Evolutionary conservation across 345 rosid species (phyloP).

Genomic region (Eucalyptus sp.): DNA sequence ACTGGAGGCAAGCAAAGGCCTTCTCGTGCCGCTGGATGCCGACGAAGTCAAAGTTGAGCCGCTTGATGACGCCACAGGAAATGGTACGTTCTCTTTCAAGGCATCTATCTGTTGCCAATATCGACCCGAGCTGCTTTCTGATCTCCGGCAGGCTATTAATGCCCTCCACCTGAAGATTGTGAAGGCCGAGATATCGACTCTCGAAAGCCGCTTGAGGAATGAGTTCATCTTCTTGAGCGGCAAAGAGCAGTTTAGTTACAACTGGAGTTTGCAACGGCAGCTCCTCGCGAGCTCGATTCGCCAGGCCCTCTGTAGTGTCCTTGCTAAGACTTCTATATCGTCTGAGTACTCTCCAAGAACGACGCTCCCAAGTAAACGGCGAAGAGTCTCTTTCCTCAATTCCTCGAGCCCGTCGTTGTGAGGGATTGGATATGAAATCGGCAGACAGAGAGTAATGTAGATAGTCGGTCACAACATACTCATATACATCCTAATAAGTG

Average conservation of each 20-base stretch:
- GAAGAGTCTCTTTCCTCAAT: slow-evolving; percentile 19
- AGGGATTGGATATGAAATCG: not conserved
- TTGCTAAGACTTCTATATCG: slow-evolving; percentile 24
- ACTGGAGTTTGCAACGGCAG: not conserved
- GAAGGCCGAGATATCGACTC: slow-evolving; percentile 39
- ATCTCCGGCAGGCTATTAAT: slow-evolving; percentile 34
- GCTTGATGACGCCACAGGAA: not conserved
- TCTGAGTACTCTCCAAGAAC: slow-evolving; percentile 22
- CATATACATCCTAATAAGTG: not conserved
- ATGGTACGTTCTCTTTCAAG: slow-evolving; percentile 13
- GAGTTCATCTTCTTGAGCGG: slow-evolving; percentile 23
- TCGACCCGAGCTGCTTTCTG: slow-evolving; percentile 36
- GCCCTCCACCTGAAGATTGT: slow-evolving; percentile 27
- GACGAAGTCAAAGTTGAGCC: slow-evolving; percentile 47
- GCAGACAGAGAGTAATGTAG: not conserved
- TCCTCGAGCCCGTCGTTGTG: slow-evolving; percentile 30
- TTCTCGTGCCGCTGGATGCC: slow-evolving; percentile 34
- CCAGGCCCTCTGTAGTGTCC: slow-evolving; percentile 20
- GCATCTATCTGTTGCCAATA: slow-evolving; percentile 49
- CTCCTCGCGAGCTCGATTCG: slow-evolving; percentile 15
- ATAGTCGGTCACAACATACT: not conserved
- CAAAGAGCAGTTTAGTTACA: slow-evolving; percentile 1
- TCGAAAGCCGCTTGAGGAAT: slow-evolving; percentile 35
- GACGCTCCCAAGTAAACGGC: slow-evolving; percentile 25
- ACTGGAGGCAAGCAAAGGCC: slow-evolving; percentile 27